Base-by-base conservation (phyloP, 2,329 filamentous ascomycete species). In the Onygenales sp. region DNA sequence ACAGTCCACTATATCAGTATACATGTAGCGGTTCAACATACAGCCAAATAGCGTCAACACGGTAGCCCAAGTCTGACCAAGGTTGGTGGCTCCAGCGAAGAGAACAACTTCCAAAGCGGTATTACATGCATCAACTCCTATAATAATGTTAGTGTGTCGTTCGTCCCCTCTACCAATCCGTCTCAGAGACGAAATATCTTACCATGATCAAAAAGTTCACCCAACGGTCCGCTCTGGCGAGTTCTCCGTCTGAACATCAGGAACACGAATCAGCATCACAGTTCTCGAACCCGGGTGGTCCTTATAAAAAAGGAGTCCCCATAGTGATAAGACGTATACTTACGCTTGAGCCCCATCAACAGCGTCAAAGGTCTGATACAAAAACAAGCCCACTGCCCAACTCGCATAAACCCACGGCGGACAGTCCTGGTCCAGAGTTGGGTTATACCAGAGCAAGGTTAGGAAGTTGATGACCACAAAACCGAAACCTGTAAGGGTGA, bases 281-380 rank as follows among this genome's bases (percentile, higher is more conserved):
- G 31, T 34, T 33, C 32, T 27, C 21, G 3, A 27, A 4, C 21
- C 21, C 21, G 4, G 4, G 21, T 4, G 1, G 40, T 17, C 14
- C 40, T 42, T 14, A 14, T 42, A 13, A 17, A 31, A 49, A 37
- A 48, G 14, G 17, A 39, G 36, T 27, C 21, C 21, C 4, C 4
- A 27, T 37, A 42, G n/a, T 49, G 11, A 13, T 7, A 53, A 52
- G 61, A 45, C 61, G 32, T 39, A 57, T 50, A 80, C 86, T 68
- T 77, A 89, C 84, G 93, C 93, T 70, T 98, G 93, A 33, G 86
- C 81, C 51, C 93, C 93, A 71, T 98, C 93, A 31, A 97, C 90
- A 2, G 92, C 93, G 72, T 98, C 93, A 72, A 98, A 96, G 1
- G 92, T 97, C 79, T 98, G 93, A 72, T 98, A 98, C 50, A 97